Percentiles rank a stretch among this genome's conserved stretches.
Evolutionary conservation across 352 stramenopile genomes (phyloP).

Genomic region (Pilasporangium apinafurcum): DNA sequence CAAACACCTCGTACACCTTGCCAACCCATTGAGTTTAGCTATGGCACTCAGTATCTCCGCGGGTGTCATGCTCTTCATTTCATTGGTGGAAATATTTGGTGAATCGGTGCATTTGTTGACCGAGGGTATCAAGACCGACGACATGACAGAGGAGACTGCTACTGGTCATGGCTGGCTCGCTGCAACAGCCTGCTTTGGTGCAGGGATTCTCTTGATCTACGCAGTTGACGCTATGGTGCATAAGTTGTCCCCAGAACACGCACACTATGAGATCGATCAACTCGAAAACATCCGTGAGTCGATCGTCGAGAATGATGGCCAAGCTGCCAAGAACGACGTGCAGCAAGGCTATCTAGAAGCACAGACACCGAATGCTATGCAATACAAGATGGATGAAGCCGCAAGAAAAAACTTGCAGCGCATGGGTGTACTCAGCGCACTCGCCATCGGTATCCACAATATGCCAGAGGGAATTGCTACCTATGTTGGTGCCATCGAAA

Average conservation of each 20-base stretch:
- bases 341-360: constrained; percentile 15
- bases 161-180: constrained; percentile 57
- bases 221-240: constrained; percentile 41
- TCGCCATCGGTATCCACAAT: constrained; percentile 95
- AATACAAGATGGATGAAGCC: constrained; percentile 32
- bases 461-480: constrained; percentile 95
- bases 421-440: constrained; percentile 89
- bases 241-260: constrained; percentile 19
- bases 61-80: constrained; percentile 76
- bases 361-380: constrained; percentile 15
- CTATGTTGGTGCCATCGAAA: constrained; percentile 87
- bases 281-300: constrained; percentile 21
- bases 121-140: constrained; percentile 20
- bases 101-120: constrained; percentile 31
- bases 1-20: constrained; percentile 47
- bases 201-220: constrained; percentile 64
- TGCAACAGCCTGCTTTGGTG: constrained; percentile 83
- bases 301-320: constrained; percentile 18
- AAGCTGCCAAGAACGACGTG: too few relatives aligned
- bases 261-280: constrained; percentile 19
- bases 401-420: constrained; percentile 53
- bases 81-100: constrained; percentile 65
- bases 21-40: constrained; percentile 44
- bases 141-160: constrained; percentile 14
- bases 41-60: constrained; percentile 57